phyloP scores from a whole-genome alignment of 129 eudicot genomes.

The Flaveria trinervia region DNA sequence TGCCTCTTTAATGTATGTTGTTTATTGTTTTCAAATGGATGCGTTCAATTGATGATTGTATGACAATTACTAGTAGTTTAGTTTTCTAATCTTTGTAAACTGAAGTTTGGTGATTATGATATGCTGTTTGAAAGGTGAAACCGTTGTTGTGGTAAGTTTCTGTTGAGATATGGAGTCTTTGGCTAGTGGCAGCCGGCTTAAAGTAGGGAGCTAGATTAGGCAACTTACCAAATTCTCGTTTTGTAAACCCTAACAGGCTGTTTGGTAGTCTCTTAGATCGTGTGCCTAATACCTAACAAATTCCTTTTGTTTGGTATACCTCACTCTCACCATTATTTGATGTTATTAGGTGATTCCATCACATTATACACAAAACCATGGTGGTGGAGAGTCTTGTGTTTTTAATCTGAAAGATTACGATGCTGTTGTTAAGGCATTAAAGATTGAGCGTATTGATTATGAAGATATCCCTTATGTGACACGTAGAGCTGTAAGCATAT shows the following conservation, averaged over 20 bases:
- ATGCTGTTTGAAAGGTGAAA: not conserved
- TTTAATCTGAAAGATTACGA: constrained; percentile 71
- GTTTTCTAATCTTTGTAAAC: no score
- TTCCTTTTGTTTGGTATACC: not conserved
- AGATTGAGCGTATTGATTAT: constrained; percentile 46
- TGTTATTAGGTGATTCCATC: constrained; percentile 57
- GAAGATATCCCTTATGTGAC: constrained; percentile 92
- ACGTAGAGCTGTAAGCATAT: constrained; percentile 61
- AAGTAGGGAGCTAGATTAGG: no score
- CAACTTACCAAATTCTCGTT: no score
- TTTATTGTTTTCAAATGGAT: not conserved
- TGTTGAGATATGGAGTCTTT: no score
- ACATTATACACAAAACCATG: constrained; percentile 80
- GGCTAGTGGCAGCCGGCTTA: no score
- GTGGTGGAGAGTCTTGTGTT: constrained; percentile 72
- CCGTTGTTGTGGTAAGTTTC: not conserved
- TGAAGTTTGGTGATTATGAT: no score
- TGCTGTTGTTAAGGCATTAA: constrained; percentile 65
- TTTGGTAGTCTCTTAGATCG: no score
- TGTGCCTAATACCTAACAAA: no score
- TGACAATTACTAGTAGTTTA: not conserved
- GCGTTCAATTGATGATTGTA: not conserved
- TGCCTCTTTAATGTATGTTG: constrained; percentile 59
- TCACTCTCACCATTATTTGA: constrained; percentile 3
- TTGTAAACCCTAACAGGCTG: no score